Base-by-base conservation (phyloP, 495 filamentous ascomycete genomes). In the Neurospora terricola region DNA sequence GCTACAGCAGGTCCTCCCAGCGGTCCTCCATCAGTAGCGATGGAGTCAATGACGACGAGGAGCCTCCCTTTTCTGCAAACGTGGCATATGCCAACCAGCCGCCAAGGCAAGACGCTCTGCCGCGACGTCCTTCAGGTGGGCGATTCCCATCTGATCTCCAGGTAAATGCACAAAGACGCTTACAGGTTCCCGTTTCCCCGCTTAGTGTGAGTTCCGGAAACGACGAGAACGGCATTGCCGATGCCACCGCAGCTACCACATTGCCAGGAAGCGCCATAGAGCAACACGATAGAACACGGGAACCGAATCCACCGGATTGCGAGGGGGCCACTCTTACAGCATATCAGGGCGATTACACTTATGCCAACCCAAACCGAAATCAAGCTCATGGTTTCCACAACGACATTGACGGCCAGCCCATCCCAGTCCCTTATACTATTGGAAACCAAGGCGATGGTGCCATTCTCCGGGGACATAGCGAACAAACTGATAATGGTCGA, bases 101-200 rank as follows among this genome's bases (percentile, higher is more conserved):
- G 70, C 80, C 82, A 42, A 85, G 81, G 43, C 82, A 84, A 76
- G 88, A 89, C 48, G 73, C 79, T 40, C 70, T 79, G 73, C 81
- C 82, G 73, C 86, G 86, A 77, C 91, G 93, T 76, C 91, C 91
- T 71, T 88, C 90, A 87, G 94, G 94, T 86, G 94, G 94, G 82
- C 90, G 93, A 75, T 97, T 97, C 82, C 94, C 94, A 77, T 93
- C 91, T 81, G 92, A 96, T 82, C 81, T 96, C 71, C 88, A 93
- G 78, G 88, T 97, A 77, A 90, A 92, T 77, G 81, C 83, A 40
- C 80, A 86, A 72, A 88, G 92, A 83, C 87, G 91, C 84, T 88
- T 92, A 86, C 91, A 92, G 78, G 90, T 88, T 75, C 89, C 92
- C 74, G 81, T 90, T 73, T 93, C 92, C 69, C 90, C 91, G 69